Conservation (phyloP, 2,329 filamentous ascomycete species). For the Fusarium keratoplasticum region DNA sequence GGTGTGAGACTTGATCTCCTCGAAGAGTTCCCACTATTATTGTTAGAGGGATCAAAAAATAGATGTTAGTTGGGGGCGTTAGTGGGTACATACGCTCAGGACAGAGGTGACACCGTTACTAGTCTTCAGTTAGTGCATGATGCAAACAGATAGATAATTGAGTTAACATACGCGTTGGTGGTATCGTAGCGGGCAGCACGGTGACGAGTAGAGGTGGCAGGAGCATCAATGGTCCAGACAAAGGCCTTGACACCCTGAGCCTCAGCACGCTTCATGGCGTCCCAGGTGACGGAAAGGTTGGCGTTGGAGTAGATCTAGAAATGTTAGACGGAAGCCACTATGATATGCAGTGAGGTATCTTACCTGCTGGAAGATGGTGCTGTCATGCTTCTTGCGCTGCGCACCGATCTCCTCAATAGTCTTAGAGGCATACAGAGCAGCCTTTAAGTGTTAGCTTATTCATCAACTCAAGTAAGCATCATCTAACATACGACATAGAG, state of each 20-base stretch:
- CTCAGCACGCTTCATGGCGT: conserved; percentile 48
- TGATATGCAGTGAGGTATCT: background rate
- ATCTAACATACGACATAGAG: conserved; percentile 54
- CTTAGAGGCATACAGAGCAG: conserved; percentile 48
- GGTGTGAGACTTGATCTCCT: conserved; percentile 48
- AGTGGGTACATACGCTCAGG: conserved; percentile 24
- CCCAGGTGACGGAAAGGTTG: conserved; percentile 50
- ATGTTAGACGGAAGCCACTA: background rate
- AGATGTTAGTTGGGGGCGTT: too few relatives aligned
- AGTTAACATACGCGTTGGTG: conserved; percentile 33
- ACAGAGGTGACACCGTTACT: conserved; percentile 39
- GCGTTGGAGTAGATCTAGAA: conserved; percentile 47
- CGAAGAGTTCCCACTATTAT: conserved; percentile 39
- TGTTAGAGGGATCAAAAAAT: background rate
- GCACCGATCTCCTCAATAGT: conserved; percentile 50
- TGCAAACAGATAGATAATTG: too few relatives aligned
- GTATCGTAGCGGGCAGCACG: conserved; percentile 43
- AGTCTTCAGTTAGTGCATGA: conserved; percentile 2
- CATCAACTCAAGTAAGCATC: too few relatives aligned
- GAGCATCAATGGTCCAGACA: conserved; percentile 52
- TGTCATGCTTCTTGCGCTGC: conserved; percentile 40
- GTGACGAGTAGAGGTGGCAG: conserved; percentile 37
- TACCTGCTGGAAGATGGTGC: conserved; percentile 50
- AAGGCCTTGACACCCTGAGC: conserved; percentile 51
- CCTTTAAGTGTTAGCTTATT: conserved; percentile 12